phyloP scores from a whole-genome alignment of 305 asterid genomes.

The Fraxinus paxiana region DNA sequence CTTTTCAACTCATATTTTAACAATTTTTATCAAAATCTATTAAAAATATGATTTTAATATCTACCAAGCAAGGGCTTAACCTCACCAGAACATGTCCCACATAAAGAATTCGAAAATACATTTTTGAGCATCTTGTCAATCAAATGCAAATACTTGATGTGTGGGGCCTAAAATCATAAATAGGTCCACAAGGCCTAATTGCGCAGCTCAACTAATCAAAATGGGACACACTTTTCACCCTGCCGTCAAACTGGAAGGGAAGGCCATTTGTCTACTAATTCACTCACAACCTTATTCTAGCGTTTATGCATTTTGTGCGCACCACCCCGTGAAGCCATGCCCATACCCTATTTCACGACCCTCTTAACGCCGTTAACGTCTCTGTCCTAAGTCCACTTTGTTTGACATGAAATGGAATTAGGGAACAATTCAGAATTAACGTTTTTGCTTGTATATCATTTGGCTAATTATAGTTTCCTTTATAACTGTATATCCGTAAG shows the following conservation, averaged over 20 bases:
- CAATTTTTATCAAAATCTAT: no score
- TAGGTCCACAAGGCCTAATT: neutral
- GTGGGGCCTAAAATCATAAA: neutral
- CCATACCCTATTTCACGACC: constrained; percentile 16
- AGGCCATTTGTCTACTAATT: constrained; percentile 35
- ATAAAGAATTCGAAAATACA: neutral
- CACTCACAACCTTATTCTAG: constrained; percentile 20
- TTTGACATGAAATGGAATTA: neutral
- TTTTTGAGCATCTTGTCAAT: neutral
- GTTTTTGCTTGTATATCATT: neutral
- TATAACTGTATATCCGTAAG: no score
- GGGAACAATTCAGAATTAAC: constrained; percentile 17
- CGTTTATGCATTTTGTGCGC: neutral
- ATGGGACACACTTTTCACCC: neutral
- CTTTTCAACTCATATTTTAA: no score
- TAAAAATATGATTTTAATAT: no score
- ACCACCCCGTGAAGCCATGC: constrained; percentile 18
- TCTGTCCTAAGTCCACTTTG: neutral
- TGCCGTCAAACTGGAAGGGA: constrained; percentile 20
- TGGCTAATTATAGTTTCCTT: neutral
- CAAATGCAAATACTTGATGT: neutral
- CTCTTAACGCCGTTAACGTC: constrained; percentile 26
- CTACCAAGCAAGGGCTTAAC: no score
- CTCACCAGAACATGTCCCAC: no score
- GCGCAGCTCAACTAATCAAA: neutral